Evolutionary conservation across 768 basidiomycete species (phyloP).

Genomic region (Boletus speciosus): DNA sequence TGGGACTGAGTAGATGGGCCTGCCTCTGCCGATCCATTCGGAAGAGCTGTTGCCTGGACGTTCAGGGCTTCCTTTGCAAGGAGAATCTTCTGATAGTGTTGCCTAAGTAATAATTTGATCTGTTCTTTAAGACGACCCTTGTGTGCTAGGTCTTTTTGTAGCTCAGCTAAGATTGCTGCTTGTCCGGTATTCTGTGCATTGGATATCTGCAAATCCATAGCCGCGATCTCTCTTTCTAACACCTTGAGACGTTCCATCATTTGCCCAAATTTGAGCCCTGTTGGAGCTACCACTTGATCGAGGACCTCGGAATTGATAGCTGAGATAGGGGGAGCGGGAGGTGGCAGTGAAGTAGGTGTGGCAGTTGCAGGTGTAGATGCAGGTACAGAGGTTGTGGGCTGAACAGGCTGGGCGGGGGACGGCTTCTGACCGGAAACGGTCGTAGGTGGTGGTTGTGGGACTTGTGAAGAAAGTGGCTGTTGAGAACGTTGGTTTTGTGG

Average conservation of each 20-base stretch:
- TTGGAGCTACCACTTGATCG: slow-evolving; percentile 13
- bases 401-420: slow-evolving; percentile 11
- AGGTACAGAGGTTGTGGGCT: neutral
- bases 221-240: slow-evolving; percentile 16
- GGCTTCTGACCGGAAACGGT: neutral
- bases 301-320: slow-evolving; percentile 3
- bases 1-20: slow-evolving; percentile 13
- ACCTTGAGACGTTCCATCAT: slow-evolving; percentile 21
- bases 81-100: slow-evolving; percentile 14
- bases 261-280: slow-evolving; percentile 17
- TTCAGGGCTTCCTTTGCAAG: slow-evolving; percentile 11
- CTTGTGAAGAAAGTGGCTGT: slow-evolving; percentile 17
- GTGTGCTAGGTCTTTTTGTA: slow-evolving; percentile 8
- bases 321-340: slow-evolving; percentile 7
- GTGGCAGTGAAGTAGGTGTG: slow-evolving; percentile 4
- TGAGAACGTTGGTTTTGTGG: slow-evolving; percentile 22
- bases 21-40: slow-evolving; percentile 7
- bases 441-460: slow-evolving; percentile 15
- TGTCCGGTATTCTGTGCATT: slow-evolving; percentile 20
- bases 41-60: neutral
- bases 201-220: slow-evolving; percentile 15
- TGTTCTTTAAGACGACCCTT: slow-evolving; percentile 8
- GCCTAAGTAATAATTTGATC: slow-evolving; percentile 12
- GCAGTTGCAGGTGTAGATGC: slow-evolving; percentile 6
- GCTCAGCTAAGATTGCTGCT: neutral